Conservation (phyloP, 805 yeast genomes). For the Candida easanensis region DNA sequence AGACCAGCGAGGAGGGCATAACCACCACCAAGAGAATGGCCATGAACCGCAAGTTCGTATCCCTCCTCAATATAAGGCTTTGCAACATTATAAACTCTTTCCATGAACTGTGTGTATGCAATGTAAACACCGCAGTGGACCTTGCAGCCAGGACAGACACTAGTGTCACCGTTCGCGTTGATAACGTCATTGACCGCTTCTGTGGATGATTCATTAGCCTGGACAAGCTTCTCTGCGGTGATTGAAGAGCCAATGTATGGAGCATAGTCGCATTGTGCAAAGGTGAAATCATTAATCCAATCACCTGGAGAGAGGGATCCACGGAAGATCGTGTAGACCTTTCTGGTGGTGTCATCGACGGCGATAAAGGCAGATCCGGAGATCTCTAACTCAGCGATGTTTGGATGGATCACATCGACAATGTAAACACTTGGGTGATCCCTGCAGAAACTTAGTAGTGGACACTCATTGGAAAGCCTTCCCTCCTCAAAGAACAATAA, state of each 20-base stretch:
- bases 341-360: slow-evolving; percentile 41
- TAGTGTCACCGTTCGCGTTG: slow-evolving; percentile 6
- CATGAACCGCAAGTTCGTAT: slow-evolving; percentile 53
- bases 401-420: slow-evolving; percentile 15
- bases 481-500: slow-evolving; percentile 9
- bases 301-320: slow-evolving; percentile 63
- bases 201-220: background rate
- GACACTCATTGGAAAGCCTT: slow-evolving; percentile 13
- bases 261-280: slow-evolving; percentile 42
- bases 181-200: slow-evolving; percentile 1
- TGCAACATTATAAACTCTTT: slow-evolving; percentile 33
- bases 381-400: slow-evolving; percentile 33
- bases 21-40: slow-evolving; percentile 81
- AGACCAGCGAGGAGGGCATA: slow-evolving; percentile 59
- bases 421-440: slow-evolving; percentile 8
- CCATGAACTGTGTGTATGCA: slow-evolving; percentile 42
- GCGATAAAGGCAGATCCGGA: slow-evolving; percentile 56
- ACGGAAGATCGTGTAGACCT: slow-evolving; percentile 53
- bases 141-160: slow-evolving; percentile 46
- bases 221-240: slow-evolving; percentile 3
- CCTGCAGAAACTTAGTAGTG: slow-evolving; percentile 16
- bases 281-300: slow-evolving; percentile 58
- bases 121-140: slow-evolving; percentile 65
- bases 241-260: slow-evolving; percentile 32
- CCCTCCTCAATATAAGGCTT: slow-evolving; percentile 36